Conservation (phyloP, 441 rosid genomes). For the Brassica balearica region DNA sequence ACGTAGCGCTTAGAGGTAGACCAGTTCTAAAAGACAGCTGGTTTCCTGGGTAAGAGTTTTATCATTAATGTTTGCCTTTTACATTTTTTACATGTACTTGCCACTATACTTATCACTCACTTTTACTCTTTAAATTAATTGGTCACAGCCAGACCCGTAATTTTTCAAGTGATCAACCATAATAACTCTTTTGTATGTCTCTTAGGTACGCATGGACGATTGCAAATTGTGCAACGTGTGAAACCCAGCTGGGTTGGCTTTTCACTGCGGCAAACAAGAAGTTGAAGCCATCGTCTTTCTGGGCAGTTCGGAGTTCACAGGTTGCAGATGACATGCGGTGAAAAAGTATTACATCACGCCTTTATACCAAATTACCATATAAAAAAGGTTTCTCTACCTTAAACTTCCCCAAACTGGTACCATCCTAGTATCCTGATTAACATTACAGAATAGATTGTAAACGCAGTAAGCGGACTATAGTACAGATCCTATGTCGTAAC, state of each 20-base stretch:
- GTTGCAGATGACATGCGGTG: slow-evolving; percentile 63
- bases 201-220: slow-evolving; percentile 92
- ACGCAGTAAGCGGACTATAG: background rate
- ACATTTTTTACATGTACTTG: background rate
- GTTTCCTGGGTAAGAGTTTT: slow-evolving; percentile 91
- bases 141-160: background rate
- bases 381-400: slow-evolving; percentile 1
- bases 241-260: slow-evolving; percentile 83
- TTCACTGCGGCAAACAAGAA: slow-evolving; percentile 71
- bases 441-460: slow-evolving; percentile 5
- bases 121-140: no score
- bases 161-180: background rate
- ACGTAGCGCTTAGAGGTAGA: slow-evolving; percentile 61
- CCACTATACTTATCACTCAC: background rate
- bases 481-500: background rate
- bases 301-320: slow-evolving; percentile 86
- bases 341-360: background rate
- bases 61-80: background rate
- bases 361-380: background rate
- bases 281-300: slow-evolving; percentile 81
- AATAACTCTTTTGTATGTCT: background rate
- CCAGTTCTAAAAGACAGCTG: slow-evolving; percentile 74
- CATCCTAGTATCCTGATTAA: slow-evolving; percentile 23
- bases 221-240: slow-evolving; percentile 62
- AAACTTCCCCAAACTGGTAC: background rate